These are phyloP conservation scores for Pichiaceae sp. DNA, from an alignment of 1,139 yeast genomes.

Conservation along the genomic window DNA sequence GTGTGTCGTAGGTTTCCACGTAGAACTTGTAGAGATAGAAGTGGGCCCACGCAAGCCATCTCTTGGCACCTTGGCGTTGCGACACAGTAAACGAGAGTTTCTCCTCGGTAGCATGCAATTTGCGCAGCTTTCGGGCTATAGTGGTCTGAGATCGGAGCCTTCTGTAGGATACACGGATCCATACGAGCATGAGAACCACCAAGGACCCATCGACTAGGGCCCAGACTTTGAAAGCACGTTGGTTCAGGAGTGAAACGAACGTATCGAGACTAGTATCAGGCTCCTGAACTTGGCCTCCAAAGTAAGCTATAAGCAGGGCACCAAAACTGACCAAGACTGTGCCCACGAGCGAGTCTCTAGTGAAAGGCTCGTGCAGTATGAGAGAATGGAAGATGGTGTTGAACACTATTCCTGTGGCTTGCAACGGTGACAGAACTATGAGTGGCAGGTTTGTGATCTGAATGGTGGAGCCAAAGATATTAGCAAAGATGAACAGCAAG, in stretches of 20 bases:
- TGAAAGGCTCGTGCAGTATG: constrained; percentile 61
- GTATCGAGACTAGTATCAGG: constrained; percentile 43
- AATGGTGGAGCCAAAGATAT: constrained; percentile 71
- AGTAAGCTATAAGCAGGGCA: constrained; percentile 72
- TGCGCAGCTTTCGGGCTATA: background rate
- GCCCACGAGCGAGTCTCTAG: constrained; percentile 49
- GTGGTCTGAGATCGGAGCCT: constrained; percentile 1
- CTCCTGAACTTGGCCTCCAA: constrained; percentile 48
- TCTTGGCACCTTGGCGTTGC: background rate
- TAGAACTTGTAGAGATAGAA: background rate
- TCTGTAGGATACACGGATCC: constrained; percentile 16
- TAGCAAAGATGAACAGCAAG: constrained; percentile 59
- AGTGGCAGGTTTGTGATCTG: constrained; percentile 82
- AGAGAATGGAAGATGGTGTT: constrained; percentile 70
- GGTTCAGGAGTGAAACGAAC: constrained; percentile 32
- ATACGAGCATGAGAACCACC: constrained; percentile 19
- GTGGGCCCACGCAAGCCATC: background rate
- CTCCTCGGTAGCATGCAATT: background rate
- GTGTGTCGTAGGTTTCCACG: background rate
- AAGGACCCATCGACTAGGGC: constrained; percentile 25
- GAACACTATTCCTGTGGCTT: constrained; percentile 81
- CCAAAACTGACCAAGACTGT: constrained; percentile 66
- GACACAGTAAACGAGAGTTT: background rate
- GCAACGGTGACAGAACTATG: constrained; percentile 72
- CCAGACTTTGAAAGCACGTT: constrained; percentile 39